Evolutionary conservation across 495 filamentous ascomycete genomes (phyloP), one percentile per base, ranked within the genome.

Genomic region (Margaritispora aquatica): DNA sequence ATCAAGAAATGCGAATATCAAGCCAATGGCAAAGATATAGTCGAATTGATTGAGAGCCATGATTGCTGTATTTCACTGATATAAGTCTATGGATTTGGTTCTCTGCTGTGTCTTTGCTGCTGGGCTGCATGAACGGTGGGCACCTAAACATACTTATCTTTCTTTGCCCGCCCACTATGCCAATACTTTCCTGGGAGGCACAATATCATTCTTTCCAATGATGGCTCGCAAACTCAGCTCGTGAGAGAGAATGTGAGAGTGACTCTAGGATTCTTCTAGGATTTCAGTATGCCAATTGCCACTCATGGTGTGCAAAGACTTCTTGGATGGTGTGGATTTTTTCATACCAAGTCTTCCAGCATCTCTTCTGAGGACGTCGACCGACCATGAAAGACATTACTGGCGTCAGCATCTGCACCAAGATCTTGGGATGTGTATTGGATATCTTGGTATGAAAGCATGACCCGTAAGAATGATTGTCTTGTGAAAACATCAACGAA

Each of bases 1-100:
- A 75, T 88, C 85, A 41, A 88, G 77, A 70, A 84, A 79, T 69
- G 87, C 85, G 76, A 90, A 90, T 65, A 90, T 73, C 56, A 84
- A 87, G 76, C 83, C 85, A 57, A 90, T 83, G 68, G 80, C 88
- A 63, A 90, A 88, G 66, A 90, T 27, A 22, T 60, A 60, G 34
- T 53, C 49, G 24, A 24, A 59, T 17, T 59, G 48, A 21, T 59
- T 27, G 17, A 59, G 57, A 13, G 24, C 26, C 47, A 24, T 50
- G 47, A 10, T 26, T 23, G 47, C n/a, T n/a, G n/a, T n/a, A n/a
- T n/a, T n/a, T n/a, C n/a, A n/a, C n/a, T n/a, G n/a, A n/a, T n/a
- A n/a, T n/a, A n/a, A n/a, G n/a, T n/a, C n/a, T 34, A 34, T 34
- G 15, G 7, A 34, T 15, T 34, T 15, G 29, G 29, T 5, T 34